phyloP scores from a whole-genome alignment of 805 yeast genomes.

The Hanseniaspora lindneri region DNA sequence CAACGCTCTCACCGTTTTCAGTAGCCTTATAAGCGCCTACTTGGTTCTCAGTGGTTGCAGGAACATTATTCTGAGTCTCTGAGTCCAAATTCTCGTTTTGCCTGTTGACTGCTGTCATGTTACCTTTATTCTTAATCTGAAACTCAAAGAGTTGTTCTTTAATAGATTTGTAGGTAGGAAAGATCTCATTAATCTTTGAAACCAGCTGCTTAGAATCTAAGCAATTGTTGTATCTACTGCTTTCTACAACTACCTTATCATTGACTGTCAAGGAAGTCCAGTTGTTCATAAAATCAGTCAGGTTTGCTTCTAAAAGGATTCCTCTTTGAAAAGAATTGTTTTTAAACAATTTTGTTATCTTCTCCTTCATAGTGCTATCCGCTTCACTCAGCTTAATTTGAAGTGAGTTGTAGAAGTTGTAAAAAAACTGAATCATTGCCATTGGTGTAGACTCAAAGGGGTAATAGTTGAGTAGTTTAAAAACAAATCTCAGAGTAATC shows the following conservation, averaged over 20 bases:
- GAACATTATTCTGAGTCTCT: no score
- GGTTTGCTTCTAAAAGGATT: background rate
- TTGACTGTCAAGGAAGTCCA: background rate
- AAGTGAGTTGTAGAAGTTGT: slow-evolving; percentile 7
- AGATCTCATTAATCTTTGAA: background rate
- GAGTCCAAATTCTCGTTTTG: background rate
- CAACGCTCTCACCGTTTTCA: background rate
- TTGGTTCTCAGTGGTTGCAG: no score
- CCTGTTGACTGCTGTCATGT: background rate
- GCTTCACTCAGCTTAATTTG: background rate
- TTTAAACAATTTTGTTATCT: background rate
- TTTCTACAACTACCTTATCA: background rate
- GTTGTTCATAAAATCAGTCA: slow-evolving; percentile 2
- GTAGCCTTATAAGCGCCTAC: no score
- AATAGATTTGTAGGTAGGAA: slow-evolving; percentile 2
- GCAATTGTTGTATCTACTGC: background rate
- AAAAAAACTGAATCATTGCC: slow-evolving; percentile 16
- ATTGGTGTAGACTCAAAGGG: slow-evolving; percentile 13
- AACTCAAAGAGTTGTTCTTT: slow-evolving; percentile 13
- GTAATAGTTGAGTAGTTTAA: slow-evolving; percentile 14
- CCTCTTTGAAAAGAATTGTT: slow-evolving; percentile 7
- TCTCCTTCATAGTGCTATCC: background rate
- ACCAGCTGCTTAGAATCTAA: background rate
- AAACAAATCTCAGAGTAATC: slow-evolving; percentile 14
- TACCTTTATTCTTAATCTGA: background rate